Base-by-base conservation (phyloP, 2,329 filamentous ascomycete species). In the Penicillium sp. region DNA sequence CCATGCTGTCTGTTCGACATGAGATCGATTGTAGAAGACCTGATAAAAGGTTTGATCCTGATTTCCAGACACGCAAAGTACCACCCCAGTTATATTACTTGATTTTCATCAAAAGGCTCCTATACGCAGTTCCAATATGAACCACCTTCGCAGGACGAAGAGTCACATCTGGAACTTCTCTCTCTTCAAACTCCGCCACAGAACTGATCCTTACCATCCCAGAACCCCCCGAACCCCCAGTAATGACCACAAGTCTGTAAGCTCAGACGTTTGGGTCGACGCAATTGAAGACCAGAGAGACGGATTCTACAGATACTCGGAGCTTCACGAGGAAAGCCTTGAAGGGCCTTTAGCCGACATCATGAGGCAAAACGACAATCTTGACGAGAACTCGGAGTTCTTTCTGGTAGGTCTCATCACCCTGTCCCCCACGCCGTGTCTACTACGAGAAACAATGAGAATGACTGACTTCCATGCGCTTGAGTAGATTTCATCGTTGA, bases 301-400 rank as follows among this genome's bases (percentile, higher is more conserved):
- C 19, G 39, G 24, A 11, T 37, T 49, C 35, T 45, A 56, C 44
- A 45, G 31, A 54, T 60, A 55, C 45, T 55, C 51, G 10, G 53
- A 50, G 27, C 44, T 47, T 5, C 24, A 49, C 24, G 7, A 33
- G 13, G 13, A 33, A 33, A 33, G 16, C 31, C 46, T 21, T 19
- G 46, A n/a, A 31, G 46, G n/a, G 21, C 16, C 26, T 33, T 21
- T 14, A 19, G 19, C 13, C 19, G 10, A 31, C 8, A 21, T 35
- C 8, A 21, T 49, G 26, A 21, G 13, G 7, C 19, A 19, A 3
- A 33, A 49, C 9, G 46, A 35, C 4, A 9, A 14, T 9, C 21
- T 24, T 42, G 21, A 50, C 7, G 16, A 42, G 31, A 27, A 37
- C 11, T 39, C 14, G 9, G 19, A 50, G 8, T 11, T 10, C 19